A percentile compares a stretch with the other conserved stretches of the same genome.
Evolutionary conservation across 352 stramenopile genomes (phyloP).

Genomic region (Stramenopiles sp.): DNA sequence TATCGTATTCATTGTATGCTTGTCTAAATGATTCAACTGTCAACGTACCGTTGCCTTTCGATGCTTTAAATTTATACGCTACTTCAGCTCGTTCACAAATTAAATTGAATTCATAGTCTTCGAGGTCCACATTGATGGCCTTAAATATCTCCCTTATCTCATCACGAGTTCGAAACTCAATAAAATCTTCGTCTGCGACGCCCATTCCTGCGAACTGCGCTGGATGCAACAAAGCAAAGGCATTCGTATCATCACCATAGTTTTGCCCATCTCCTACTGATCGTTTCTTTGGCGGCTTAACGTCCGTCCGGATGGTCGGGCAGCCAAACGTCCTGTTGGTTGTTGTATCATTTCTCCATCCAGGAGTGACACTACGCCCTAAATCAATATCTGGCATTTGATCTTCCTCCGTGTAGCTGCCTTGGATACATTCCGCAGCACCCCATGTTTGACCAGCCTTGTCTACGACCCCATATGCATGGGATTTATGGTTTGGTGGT

Average conservation of each 20-base stretch:
- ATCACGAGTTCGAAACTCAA: conserved; percentile 34
- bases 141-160: conserved; percentile 44
- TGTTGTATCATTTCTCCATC: conserved; percentile 51
- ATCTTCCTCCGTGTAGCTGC: conserved; percentile 47
- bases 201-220: conserved; percentile 50
- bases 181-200: conserved; percentile 56
- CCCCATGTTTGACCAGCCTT: conserved; percentile 33
- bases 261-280: conserved; percentile 69
- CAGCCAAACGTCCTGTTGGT: conserved; percentile 45
- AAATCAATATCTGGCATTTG: conserved; percentile 55
- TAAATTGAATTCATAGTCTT: conserved; percentile 41
- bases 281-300: conserved; percentile 37
- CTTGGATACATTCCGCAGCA: conserved; percentile 51
- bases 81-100: conserved; percentile 40
- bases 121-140: conserved; percentile 39
- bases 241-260: conserved; percentile 57
- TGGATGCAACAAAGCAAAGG: conserved; percentile 54
- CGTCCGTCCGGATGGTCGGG: conserved; percentile 58
- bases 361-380: conserved; percentile 47
- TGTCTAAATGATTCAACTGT: conserved; percentile 11
- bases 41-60: background rate
- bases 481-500: conserved; percentile 27
- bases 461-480: conserved; percentile 31
- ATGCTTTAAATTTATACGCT: conserved; percentile 17
- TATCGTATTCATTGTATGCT: conserved; percentile 8